phyloP scores from a whole-genome alignment of 495 filamentous ascomycete species.

The Lophiotrema nucula region DNA sequence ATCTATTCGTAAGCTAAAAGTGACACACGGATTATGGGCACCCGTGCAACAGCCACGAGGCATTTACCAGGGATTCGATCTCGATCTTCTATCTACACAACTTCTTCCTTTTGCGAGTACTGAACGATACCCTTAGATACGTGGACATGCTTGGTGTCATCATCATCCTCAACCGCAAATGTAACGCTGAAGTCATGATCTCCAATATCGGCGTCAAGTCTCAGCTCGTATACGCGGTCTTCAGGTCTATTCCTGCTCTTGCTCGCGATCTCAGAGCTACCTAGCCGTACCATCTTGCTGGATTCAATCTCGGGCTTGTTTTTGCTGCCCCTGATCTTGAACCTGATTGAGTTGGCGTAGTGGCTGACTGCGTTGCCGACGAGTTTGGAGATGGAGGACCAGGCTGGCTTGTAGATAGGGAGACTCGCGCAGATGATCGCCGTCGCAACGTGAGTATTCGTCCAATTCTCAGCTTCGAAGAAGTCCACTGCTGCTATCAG shows the following conservation, averaged over 20 bases:
- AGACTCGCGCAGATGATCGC: slow-evolving; percentile 12
- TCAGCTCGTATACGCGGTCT: not conserved
- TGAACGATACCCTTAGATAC: not conserved
- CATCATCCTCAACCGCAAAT: not conserved
- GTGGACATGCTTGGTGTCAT: not conserved
- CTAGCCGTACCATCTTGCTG: not conserved
- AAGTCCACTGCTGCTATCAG: not conserved
- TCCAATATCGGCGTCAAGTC: not conserved
- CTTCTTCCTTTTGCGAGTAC: not conserved
- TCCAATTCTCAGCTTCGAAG: slow-evolving; percentile 2
- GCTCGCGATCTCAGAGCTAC: not conserved
- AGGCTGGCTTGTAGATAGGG: slow-evolving; percentile 14
- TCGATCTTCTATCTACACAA: too few species aligned
- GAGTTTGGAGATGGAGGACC: slow-evolving; percentile 1
- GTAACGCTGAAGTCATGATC: not conserved
- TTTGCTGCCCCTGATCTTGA: not conserved
- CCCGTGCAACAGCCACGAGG: too few species aligned
- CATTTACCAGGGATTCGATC: too few species aligned
- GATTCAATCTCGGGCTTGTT: not conserved
- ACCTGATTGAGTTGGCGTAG: not conserved
- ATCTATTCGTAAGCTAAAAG: too few species aligned
- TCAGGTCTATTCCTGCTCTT: not conserved
- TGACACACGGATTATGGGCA: too few species aligned
- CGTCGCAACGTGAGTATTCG: slow-evolving; percentile 12
- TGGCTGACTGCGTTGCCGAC: not conserved